Evolutionary conservation across 805 yeast species (phyloP).

Genomic region (Kuraishia hungarica): DNA sequence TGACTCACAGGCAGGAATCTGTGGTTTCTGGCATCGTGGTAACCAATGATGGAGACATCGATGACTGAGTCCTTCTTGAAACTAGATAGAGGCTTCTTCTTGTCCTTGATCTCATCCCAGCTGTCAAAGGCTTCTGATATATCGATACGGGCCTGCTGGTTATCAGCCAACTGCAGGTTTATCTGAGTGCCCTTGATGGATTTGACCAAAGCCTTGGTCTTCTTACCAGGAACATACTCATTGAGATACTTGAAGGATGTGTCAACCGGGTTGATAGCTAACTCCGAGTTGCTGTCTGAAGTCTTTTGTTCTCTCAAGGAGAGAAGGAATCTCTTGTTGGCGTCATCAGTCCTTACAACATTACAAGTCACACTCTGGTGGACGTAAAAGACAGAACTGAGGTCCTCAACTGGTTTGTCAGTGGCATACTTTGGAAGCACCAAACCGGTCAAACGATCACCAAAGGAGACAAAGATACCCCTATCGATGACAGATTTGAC

Average conservation of each 20-base stretch:
- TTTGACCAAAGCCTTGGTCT: conserved; percentile 52
- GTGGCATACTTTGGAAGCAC: conserved; percentile 68
- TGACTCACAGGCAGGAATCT: conserved; percentile 60
- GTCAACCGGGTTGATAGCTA: conserved; percentile 55
- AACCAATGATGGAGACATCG: conserved; percentile 65
- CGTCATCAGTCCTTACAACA: conserved; percentile 61
- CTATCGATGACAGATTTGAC: conserved; percentile 67
- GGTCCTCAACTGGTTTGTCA: conserved; percentile 42
- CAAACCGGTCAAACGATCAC: conserved; percentile 73
- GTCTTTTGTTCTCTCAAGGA: conserved; percentile 36
- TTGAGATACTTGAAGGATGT: conserved; percentile 31
- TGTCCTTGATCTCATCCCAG: conserved; percentile 45
- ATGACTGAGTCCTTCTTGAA: conserved; percentile 53
- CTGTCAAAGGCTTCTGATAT: conserved; percentile 57
- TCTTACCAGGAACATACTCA: conserved; percentile 52
- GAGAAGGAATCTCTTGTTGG: conserved; percentile 61
- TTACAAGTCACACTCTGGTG: conserved; percentile 68
- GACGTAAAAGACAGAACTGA: conserved; percentile 43
- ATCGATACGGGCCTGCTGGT: conserved; percentile 73
- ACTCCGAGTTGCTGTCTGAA: conserved; percentile 13
- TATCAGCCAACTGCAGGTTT: conserved; percentile 68
- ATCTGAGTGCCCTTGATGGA: conserved; percentile 66
- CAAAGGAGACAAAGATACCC: conserved; percentile 82
- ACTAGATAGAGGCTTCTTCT: conserved; percentile 45
- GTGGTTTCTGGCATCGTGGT: conserved; percentile 62